Conservation (phyloP, 805 yeast species). For the Hanseniaspora hatyaiensis region DNA sequence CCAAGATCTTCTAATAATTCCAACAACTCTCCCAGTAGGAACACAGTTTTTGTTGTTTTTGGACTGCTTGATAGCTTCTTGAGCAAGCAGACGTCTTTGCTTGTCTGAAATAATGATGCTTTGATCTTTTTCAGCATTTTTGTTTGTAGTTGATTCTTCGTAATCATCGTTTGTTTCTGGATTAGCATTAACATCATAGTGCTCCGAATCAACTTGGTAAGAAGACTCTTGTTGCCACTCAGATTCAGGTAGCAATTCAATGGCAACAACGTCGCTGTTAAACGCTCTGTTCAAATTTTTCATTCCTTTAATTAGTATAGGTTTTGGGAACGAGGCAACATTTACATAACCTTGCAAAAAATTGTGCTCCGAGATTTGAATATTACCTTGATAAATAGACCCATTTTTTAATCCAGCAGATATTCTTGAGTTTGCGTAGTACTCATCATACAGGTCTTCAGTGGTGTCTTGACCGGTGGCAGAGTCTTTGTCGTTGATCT, state of each 20-base stretch:
- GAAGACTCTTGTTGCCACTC: slow-evolving; percentile 83
- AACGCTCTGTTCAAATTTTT: slow-evolving; percentile 81
- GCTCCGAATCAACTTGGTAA: slow-evolving; percentile 65
- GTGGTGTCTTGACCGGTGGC: slow-evolving; percentile 24
- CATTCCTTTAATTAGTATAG: slow-evolving; percentile 70
- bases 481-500: slow-evolving; percentile 25
- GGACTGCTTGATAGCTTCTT: slow-evolving; percentile 61
- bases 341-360: slow-evolving; percentile 76
- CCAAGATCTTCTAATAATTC: slow-evolving; percentile 84
- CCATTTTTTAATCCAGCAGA: slow-evolving; percentile 88
- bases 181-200: slow-evolving; percentile 46
- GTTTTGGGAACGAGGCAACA: slow-evolving; percentile 62
- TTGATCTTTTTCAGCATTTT: too few relatives aligned
- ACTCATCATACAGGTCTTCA: slow-evolving; percentile 49
- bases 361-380: slow-evolving; percentile 74
- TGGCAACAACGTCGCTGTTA: slow-evolving; percentile 82
- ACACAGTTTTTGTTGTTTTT: slow-evolving; percentile 41
- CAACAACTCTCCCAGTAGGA: slow-evolving; percentile 92
- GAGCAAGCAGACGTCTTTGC: slow-evolving; percentile 52
- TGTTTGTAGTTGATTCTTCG: slow-evolving; percentile 35
- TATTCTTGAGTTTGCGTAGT: slow-evolving; percentile 66
- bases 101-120: slow-evolving; percentile 30
- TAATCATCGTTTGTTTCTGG: slow-evolving; percentile 42
- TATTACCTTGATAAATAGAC: slow-evolving; percentile 71
- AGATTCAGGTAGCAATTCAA: slow-evolving; percentile 72